Conservation (phyloP, 352 stramenopile species). For the Phytopythium delawarense region DNA sequence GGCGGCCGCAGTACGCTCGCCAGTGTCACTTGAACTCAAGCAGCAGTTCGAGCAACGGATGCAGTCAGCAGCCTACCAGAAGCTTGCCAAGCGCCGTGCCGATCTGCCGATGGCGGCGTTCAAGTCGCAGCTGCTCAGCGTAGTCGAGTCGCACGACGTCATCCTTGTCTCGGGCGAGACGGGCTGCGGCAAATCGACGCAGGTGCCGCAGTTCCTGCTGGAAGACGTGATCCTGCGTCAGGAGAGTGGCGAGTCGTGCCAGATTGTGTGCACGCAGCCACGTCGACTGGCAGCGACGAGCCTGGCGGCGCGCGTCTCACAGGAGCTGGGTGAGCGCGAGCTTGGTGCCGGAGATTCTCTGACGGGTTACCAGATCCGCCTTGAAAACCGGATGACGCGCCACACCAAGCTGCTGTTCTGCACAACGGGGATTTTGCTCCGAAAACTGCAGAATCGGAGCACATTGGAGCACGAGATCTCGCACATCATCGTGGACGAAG, state of each 20-base stretch:
- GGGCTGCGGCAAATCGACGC: slow-evolving; percentile 93
- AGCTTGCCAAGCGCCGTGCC: slow-evolving; percentile 39
- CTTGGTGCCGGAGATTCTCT: slow-evolving; percentile 58
- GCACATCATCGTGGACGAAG: slow-evolving; percentile 98
- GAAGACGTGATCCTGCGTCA: slow-evolving; percentile 81
- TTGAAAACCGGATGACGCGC: slow-evolving; percentile 85
- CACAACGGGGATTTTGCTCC: slow-evolving; percentile 94
- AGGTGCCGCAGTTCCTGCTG: slow-evolving; percentile 96
- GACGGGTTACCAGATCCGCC: slow-evolving; percentile 91
- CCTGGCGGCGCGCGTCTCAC: slow-evolving; percentile 90
- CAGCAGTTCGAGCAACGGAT: slow-evolving; percentile 31
- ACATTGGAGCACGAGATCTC: slow-evolving; percentile 85
- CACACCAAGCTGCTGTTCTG: slow-evolving; percentile 89
- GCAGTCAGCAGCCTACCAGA: slow-evolving; percentile 28
- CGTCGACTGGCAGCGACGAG: slow-evolving; percentile 95
- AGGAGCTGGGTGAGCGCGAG: slow-evolving; percentile 87
- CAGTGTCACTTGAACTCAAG: slow-evolving; percentile 35
- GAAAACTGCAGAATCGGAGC: slow-evolving; percentile 83
- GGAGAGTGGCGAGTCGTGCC: slow-evolving; percentile 62
- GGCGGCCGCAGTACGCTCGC: neutral
- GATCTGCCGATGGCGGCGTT: slow-evolving; percentile 79
- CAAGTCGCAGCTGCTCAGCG: slow-evolving; percentile 74
- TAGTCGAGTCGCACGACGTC: slow-evolving; percentile 81
- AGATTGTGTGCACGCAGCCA: slow-evolving; percentile 97
- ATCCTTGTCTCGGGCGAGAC: slow-evolving; percentile 95